Evolutionary conservation across 2,329 filamentous ascomycete genomes (phyloP), one percentile per base, ranked within the genome.

Genomic region (Botrytis pseudocinerea): DNA sequence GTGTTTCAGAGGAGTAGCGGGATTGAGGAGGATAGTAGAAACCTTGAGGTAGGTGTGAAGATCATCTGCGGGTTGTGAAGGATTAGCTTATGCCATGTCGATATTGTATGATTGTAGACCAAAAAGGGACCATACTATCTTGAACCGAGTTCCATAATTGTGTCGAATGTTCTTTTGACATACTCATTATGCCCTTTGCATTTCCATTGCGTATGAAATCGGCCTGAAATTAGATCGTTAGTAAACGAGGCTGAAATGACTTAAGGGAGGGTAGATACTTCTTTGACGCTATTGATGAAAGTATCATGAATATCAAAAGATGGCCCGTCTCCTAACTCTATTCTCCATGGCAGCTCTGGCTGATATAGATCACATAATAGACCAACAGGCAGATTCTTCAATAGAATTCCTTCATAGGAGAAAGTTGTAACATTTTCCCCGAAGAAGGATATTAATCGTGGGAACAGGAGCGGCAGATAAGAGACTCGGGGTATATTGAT

Each of bases 11-110:
- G 91, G 88, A 10, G 89, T 88, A 1, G 93, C 90, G 5, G 92
- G 88, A 78, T 93, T 92, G 75, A 98, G 88, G 4, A 98, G 88
- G 75, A 91, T 91, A 75, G 86, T 88, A 80, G 95, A 92, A 78
- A 98, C 90, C 73, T 88, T 89, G 79, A 89, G 87, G 83, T 93
- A 98, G 59, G 90, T 85, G 14, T 84, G 77, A 77, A 93, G 90
- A 82, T 98, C 90, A 78, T 97, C 90, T 93, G 74, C 57, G 2
- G 32, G 42, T 38, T 32, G 6, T 60, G 70, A 72, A 71, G 46
- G 59, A 65, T 70, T 59, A 72, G 57, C 32, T 28, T 44, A 57
- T 32, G 48, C 14, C 32, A 57, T 57, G n/a, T 57, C 48, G 48
- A 20, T 20, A 22, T 68, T 6, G 10, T 32, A 32, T 65, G 28